A percentile compares a stretch with the other conserved stretches of the same genome.
phyloP scores from a whole-genome alignment of 495 filamentous ascomycete species.

The Hypomontagnella monticulosa region DNA sequence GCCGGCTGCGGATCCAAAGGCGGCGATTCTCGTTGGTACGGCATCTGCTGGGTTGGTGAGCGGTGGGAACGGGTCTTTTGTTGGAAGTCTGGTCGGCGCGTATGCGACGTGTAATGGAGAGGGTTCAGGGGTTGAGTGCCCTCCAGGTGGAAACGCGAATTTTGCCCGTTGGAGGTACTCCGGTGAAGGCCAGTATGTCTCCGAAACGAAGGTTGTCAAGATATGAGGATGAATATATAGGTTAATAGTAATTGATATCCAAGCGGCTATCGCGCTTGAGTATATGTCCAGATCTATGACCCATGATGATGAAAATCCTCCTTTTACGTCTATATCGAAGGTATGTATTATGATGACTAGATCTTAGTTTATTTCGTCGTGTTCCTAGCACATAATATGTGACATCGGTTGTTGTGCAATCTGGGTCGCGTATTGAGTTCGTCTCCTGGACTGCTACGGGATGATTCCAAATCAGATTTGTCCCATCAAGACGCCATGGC shows the following conservation, averaged over 20 bases:
- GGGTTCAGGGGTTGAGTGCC: slow-evolving; percentile 39
- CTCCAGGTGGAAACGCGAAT: slow-evolving; percentile 45
- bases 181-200: slow-evolving; percentile 46
- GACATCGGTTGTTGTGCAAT: too few species aligned
- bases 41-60: slow-evolving; percentile 47
- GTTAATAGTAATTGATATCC: neutral
- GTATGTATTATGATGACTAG: too few species aligned
- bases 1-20: slow-evolving; percentile 27
- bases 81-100: slow-evolving; percentile 52
- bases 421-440: too few species aligned
- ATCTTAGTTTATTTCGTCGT: too few species aligned
- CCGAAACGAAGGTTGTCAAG: slow-evolving; percentile 34
- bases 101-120: slow-evolving; percentile 60
- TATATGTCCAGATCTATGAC: too few species aligned
- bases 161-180: slow-evolving; percentile 53
- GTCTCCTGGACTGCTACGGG: too few species aligned
- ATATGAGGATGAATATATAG: neutral
- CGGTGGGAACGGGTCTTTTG: slow-evolving; percentile 49
- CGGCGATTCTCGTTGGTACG: slow-evolving; percentile 40
- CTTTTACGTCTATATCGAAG: too few species aligned
- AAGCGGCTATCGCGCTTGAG: too few species aligned
- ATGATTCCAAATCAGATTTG: too few species aligned
- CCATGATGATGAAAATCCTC: too few species aligned
- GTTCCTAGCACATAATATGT: too few species aligned
- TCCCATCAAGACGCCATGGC: too few species aligned